These are phyloP conservation scores for Vitis hybrid DNA, from an alignment of 177 flowering plant species.

Conservation along the genomic window DNA sequence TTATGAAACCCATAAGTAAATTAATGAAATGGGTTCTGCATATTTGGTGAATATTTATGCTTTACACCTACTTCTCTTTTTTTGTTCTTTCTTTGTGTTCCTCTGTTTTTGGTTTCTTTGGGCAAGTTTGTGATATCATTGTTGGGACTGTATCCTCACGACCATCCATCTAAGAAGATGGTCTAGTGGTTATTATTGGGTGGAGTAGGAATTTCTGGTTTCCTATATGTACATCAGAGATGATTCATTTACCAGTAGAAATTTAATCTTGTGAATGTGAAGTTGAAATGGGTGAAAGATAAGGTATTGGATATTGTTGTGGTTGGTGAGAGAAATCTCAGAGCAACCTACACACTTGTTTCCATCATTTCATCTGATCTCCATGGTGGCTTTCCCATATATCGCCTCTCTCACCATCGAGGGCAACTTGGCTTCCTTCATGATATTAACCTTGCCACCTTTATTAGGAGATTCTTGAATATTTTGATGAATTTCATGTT, in stretches of 20 bases:
- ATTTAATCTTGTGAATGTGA: conserved; percentile 64
- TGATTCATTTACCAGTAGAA: conserved; percentile 51
- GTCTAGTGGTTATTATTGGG: conserved; percentile 1
- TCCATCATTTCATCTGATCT: conserved; percentile 51
- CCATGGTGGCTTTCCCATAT: conserved; percentile 43
- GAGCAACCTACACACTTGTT: conserved; percentile 59
- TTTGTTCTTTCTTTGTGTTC: too few species aligned
- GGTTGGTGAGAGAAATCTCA: conserved; percentile 51
- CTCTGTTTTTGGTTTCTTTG: too few species aligned
- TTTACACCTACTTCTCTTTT: too few species aligned
- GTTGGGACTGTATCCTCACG: too few species aligned
- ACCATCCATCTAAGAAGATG: neutral
- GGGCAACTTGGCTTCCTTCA: conserved; percentile 64
- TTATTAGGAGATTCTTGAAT: conserved; percentile 70
- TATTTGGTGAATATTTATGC: too few species aligned
- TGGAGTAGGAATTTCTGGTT: neutral
- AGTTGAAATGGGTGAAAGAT: conserved; percentile 91
- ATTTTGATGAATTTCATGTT: conserved; percentile 50
- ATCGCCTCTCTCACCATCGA: conserved; percentile 44
- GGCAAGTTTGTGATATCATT: too few species aligned
- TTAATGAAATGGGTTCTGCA: too few species aligned
- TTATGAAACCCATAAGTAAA: too few species aligned
- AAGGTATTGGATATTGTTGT: conserved; percentile 58
- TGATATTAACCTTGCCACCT: conserved; percentile 65
- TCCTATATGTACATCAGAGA: conserved; percentile 3